phyloP scores from a whole-genome alignment of 176 grass and related monocot species.

The Metroxylon sagu region DNA sequence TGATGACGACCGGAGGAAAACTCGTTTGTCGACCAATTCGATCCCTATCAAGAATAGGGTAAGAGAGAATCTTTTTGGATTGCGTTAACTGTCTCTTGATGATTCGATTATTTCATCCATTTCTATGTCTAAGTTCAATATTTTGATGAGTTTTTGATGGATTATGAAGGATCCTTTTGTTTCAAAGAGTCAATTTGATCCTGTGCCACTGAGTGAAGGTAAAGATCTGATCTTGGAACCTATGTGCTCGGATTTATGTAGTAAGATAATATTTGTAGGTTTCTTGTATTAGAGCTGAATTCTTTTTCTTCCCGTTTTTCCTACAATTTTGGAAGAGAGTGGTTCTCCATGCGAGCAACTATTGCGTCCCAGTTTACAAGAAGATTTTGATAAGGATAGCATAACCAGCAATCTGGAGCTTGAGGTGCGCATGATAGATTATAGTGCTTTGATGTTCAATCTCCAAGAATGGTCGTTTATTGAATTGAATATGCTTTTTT shows the following conservation, averaged over 20 bases:
- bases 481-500: too few species aligned
- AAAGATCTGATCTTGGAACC: conserved; percentile 9
- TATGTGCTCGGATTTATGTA: too few species aligned
- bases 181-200: background rate
- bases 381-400: background rate
- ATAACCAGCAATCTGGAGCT: background rate
- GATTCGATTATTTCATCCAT: too few species aligned
- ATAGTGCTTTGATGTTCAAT: too few species aligned
- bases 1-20: conserved; percentile 8
- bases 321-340: too few species aligned
- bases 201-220: background rate
- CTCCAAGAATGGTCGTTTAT: too few species aligned
- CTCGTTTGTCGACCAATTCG: background rate
- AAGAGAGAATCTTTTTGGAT: background rate
- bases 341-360: too few species aligned
- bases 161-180: conserved; percentile 4
- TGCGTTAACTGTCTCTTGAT: background rate
- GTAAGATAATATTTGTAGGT: too few species aligned
- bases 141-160: background rate
- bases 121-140: background rate
- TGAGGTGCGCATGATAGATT: background rate
- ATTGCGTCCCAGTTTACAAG: background rate
- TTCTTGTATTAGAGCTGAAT: too few species aligned
- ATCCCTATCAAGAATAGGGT: background rate
- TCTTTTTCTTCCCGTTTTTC: too few species aligned